Percentiles rank a stretch among this genome's conserved stretches.
Evolutionary conservation across 2,329 filamentous ascomycete species (phyloP).

Genomic region (Proliferodiscus dingleyae): DNA sequence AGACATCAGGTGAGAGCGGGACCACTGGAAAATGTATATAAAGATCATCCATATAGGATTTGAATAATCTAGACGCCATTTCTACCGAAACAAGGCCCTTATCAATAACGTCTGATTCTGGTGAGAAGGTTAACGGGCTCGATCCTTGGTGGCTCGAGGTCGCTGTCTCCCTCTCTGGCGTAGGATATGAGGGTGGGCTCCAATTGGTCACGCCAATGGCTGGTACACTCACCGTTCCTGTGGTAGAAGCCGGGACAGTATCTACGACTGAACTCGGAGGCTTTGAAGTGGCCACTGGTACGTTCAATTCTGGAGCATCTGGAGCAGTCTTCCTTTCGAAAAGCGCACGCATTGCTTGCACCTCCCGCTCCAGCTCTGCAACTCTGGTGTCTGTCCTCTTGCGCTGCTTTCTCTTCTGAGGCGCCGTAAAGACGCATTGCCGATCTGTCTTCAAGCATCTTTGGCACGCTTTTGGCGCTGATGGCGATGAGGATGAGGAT

Average conservation of each 20-base stretch:
- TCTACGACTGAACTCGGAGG: background rate
- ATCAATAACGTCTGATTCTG: slow-evolving; percentile 41
- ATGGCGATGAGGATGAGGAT: background rate
- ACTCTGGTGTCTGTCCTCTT: slow-evolving; percentile 39
- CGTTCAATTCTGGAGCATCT: background rate
- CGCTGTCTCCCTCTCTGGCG: background rate
- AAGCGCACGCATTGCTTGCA: slow-evolving; percentile 33
- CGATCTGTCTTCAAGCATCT: slow-evolving; percentile 33
- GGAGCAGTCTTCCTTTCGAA: slow-evolving; percentile 22
- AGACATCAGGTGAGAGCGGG: slow-evolving; percentile 47
- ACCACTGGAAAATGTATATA: slow-evolving; percentile 55
- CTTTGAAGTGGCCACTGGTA: background rate
- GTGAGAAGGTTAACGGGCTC: slow-evolving; percentile 6
- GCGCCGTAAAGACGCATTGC: slow-evolving; percentile 34
- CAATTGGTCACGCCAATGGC: background rate
- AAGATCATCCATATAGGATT: slow-evolving; percentile 53
- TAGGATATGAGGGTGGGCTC: background rate
- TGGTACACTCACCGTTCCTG: background rate
- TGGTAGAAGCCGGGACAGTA: background rate
- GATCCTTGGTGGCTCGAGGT: background rate
- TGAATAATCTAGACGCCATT: slow-evolving; percentile 48
- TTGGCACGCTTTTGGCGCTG: slow-evolving; percentile 26
- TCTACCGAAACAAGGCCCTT: slow-evolving; percentile 52
- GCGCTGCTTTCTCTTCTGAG: slow-evolving; percentile 35
- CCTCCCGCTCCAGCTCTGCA: slow-evolving; percentile 37